A percentile compares a stretch with the other conserved stretches of the same genome.
Evolutionary conservation across 1,139 yeast species (phyloP).

Genomic region (Diutina scorzettiae): DNA sequence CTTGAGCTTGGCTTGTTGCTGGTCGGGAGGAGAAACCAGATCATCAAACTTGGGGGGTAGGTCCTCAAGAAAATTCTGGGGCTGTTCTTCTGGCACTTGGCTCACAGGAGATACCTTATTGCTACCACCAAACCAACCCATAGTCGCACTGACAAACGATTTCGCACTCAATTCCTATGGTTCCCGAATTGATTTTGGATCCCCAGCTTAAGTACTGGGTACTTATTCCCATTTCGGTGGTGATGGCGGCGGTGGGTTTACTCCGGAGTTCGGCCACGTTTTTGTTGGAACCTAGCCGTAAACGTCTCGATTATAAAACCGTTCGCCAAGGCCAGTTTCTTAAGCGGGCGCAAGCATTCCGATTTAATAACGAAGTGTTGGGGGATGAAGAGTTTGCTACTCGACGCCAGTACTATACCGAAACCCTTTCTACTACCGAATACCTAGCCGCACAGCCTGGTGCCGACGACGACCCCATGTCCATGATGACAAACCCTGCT

Average conservation of each 20-base stretch:
- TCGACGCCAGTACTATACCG: conserved; percentile 34
- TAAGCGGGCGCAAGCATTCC: conserved; percentile 42
- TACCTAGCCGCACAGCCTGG: conserved; percentile 22
- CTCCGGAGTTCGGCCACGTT: conserved; percentile 59
- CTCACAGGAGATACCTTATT: background rate
- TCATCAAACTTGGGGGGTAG: conserved; percentile 39
- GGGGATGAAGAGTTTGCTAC: conserved; percentile 32
- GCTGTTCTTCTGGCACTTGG: background rate
- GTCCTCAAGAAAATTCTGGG: conserved; percentile 11
- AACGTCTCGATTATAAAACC: conserved; percentile 37
- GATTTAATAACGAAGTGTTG: conserved; percentile 34
- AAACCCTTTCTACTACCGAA: conserved; percentile 38
- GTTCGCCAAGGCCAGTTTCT: conserved; percentile 32
- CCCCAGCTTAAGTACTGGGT: conserved; percentile 87
- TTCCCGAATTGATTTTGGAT: conserved; percentile 32
- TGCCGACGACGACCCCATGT: conserved; percentile 28
- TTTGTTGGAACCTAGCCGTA: conserved; percentile 47
- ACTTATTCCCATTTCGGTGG: conserved; percentile 74
- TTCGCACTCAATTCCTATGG: background rate
- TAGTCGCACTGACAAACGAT: background rate
- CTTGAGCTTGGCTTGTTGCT: conserved; percentile 19
- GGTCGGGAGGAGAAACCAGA: conserved; percentile 13
- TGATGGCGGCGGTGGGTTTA: conserved; percentile 86
- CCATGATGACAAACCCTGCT: conserved; percentile 62
- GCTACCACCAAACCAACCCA: conserved; percentile 4